Evolutionary conservation across 352 stramenopile species (phyloP).

Genomic region (Globisporangium nagaii): DNA sequence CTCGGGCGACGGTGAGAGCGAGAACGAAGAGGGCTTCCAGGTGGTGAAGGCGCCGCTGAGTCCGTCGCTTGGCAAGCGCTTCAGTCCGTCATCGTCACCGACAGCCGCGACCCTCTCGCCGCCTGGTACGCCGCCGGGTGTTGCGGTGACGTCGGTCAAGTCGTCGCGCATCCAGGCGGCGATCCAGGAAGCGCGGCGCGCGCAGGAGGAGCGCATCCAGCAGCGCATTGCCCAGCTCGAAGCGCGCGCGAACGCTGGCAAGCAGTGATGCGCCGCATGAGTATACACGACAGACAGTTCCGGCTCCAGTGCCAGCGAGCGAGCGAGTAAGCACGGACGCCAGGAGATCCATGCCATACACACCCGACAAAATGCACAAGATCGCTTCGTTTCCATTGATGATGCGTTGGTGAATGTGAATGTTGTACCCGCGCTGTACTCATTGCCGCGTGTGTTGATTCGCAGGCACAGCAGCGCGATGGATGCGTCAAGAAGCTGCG

Average conservation of each 20-base stretch:
- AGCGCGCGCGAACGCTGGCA: constrained; percentile 2
- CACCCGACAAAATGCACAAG: too few species aligned
- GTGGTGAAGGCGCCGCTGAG: constrained; percentile 25
- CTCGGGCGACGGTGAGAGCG: constrained; percentile 16
- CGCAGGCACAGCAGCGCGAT: too few species aligned
- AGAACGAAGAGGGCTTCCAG: constrained; percentile 36
- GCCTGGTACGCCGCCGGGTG: constrained; percentile 21
- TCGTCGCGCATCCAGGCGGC: constrained; percentile 47
- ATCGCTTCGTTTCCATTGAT: too few species aligned
- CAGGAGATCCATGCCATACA: too few species aligned
- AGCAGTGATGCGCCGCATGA: neutral
- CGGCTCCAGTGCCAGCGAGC: too few species aligned
- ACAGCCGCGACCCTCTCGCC: constrained; percentile 12
- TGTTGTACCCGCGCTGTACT: too few species aligned
- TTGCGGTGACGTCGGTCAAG: constrained; percentile 26
- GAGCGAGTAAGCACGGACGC: too few species aligned
- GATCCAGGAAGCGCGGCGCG: constrained; percentile 40
- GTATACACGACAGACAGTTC: too few species aligned
- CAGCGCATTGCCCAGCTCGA: constrained; percentile 57
- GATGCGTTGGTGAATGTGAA: too few species aligned
- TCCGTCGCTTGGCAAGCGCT: constrained; percentile 7
- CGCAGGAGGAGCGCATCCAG: constrained; percentile 51
- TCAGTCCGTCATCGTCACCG: constrained; percentile 10
- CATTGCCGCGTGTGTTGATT: too few species aligned
- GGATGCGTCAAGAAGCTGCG: too few species aligned